phyloP scores from a whole-genome alignment of 805 yeast genomes.

The Limtongozyma cylindracea region DNA sequence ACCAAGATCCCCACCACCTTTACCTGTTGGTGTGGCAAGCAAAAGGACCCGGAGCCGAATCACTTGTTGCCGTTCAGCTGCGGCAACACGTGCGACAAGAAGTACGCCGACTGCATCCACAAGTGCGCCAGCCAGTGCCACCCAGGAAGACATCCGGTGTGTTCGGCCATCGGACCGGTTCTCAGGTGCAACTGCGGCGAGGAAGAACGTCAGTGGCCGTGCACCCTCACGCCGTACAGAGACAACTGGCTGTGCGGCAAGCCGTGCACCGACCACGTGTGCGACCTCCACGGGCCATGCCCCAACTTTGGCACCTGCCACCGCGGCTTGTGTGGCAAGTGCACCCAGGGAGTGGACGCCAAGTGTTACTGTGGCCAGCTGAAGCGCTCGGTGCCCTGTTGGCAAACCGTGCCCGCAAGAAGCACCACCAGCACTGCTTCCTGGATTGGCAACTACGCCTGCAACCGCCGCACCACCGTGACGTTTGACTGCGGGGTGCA shows the following conservation, averaged over 20 bases:
- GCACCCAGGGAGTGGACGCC: conserved; percentile 20
- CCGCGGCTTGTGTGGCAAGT: conserved; percentile 60
- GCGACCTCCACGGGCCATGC: conserved; percentile 29
- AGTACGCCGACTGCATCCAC: conserved; percentile 37
- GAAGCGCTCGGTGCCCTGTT: conserved; percentile 15
- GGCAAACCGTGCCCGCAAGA: conserved; percentile 9
- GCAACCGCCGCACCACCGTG: conserved; percentile 16
- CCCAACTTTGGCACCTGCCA: conserved; percentile 41
- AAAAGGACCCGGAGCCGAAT: conserved; percentile 31
- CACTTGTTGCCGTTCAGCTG: conserved; percentile 58
- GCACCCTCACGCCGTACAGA: conserved; percentile 40
- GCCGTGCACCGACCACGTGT: conserved; percentile 32
- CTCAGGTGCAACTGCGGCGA: conserved; percentile 57
- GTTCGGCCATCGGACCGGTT: conserved; percentile 57
- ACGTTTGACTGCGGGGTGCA: conserved; percentile 42
- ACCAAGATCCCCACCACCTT: conserved; percentile 25
- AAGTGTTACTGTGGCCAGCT: conserved; percentile 60
- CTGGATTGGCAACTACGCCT: conserved; percentile 11
- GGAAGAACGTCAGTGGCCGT: conserved; percentile 38
- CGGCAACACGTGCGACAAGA: conserved; percentile 54
- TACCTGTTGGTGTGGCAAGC: conserved; percentile 81
- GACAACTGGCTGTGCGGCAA: conserved; percentile 45
- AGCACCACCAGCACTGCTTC: conserved; percentile 1
- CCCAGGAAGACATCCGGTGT: conserved; percentile 69
- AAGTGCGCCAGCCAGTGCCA: conserved; percentile 58